Evolutionary conservation across 2,329 filamentous ascomycete species (phyloP).

Genomic region (Microascus cirrosus): DNA sequence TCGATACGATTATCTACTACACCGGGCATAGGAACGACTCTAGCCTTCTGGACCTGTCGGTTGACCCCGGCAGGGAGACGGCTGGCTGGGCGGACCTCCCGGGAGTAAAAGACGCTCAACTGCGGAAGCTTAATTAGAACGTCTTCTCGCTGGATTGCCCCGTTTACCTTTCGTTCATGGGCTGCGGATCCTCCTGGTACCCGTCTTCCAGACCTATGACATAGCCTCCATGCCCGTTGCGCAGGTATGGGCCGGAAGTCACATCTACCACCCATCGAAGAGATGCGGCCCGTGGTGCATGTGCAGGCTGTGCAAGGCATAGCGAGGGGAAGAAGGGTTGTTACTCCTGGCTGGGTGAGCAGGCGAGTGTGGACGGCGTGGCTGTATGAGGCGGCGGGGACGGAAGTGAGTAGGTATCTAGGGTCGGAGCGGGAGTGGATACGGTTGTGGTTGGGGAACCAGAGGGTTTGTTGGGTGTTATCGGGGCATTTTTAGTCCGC

Average conservation of each 20-base stretch:
- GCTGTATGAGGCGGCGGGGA: slow-evolving; percentile 28
- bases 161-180: slow-evolving; percentile 30
- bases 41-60: slow-evolving; percentile 12
- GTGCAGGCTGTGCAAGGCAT: not conserved
- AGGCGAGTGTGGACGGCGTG: slow-evolving; percentile 24
- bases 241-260: slow-evolving; percentile 29
- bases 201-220: slow-evolving; percentile 25
- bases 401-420: slow-evolving; percentile 24
- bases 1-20: slow-evolving; percentile 20
- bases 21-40: slow-evolving; percentile 22
- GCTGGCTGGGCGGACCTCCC: not conserved
- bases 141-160: slow-evolving; percentile 30
- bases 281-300: slow-evolving; percentile 20
- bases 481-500: slow-evolving; percentile 27
- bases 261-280: slow-evolving; percentile 18
- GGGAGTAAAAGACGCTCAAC: slow-evolving; percentile 11
- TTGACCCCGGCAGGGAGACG: slow-evolving; percentile 13
- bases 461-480: slow-evolving; percentile 22
- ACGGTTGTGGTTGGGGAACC: slow-evolving; percentile 27
- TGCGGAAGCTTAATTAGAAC: slow-evolving; percentile 28
- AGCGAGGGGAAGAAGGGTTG: not conserved
- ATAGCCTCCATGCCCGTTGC: slow-evolving; percentile 29
- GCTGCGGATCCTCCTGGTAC: slow-evolving; percentile 21
- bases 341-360: slow-evolving; percentile 12
- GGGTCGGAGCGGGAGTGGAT: slow-evolving; percentile 27